Evolutionary conservation across 345 rosid species (phyloP).

Genomic region (Toxicodendron radicans): DNA sequence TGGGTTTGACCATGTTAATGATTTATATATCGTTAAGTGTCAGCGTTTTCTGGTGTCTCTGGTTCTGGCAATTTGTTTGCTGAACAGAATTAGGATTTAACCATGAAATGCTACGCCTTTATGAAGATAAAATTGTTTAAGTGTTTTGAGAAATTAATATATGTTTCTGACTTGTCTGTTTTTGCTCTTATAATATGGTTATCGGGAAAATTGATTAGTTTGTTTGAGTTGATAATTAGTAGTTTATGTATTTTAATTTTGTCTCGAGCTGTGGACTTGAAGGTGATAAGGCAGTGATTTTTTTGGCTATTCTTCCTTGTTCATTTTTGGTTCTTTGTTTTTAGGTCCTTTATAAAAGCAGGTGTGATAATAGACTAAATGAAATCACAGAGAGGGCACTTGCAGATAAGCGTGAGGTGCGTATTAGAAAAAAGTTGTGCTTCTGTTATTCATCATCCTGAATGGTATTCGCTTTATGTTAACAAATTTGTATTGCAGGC

Average conservation of each 20-base stretch:
- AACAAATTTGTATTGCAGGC: slow-evolving; percentile 55
- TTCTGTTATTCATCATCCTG: slow-evolving; percentile 13
- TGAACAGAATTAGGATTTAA: background rate
- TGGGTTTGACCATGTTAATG: background rate
- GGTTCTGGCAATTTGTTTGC: background rate
- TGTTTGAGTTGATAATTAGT: background rate
- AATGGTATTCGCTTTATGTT: slow-evolving; percentile 22
- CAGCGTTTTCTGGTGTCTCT: background rate
- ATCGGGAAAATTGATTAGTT: background rate
- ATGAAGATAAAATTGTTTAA: background rate
- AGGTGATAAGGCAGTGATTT: background rate
- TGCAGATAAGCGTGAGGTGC: slow-evolving; percentile 94
- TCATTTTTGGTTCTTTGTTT: slow-evolving; percentile 15
- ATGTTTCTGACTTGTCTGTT: background rate
- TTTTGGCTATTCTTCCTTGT: background rate
- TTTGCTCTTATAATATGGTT: background rate
- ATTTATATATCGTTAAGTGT: background rate
- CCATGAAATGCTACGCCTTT: background rate
- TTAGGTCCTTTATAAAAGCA: slow-evolving; percentile 86
- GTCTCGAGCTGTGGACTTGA: background rate
- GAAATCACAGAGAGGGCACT: slow-evolving; percentile 92
- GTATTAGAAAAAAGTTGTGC: slow-evolving; percentile 10
- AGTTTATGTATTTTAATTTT: background rate
- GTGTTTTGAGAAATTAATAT: background rate
- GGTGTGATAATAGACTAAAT: slow-evolving; percentile 93